Evolutionary conservation across 2,329 filamentous ascomycete genomes (phyloP).

Genomic region (Microdochium trichocladiopsis): DNA sequence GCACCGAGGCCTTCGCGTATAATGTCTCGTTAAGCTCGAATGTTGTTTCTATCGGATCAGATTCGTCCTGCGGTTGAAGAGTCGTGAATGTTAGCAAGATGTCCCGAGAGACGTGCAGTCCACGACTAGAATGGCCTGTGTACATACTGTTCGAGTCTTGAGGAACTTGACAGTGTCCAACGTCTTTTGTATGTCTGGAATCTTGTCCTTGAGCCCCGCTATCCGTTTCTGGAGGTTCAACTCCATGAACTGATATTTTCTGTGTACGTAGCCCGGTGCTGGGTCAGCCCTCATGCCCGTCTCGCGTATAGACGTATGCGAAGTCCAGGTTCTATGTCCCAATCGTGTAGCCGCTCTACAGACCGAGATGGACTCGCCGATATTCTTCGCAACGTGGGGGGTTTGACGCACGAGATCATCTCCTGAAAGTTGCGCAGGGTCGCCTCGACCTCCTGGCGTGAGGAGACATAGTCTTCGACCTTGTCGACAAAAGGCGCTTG

Average conservation of each 20-base stretch:
- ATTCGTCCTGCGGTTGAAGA: conserved; percentile 42
- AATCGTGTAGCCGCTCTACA: not conserved
- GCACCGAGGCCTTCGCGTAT: conserved; percentile 79
- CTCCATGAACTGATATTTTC: conserved; percentile 99
- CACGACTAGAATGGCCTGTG: not conserved
- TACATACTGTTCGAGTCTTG: conserved; percentile 61
- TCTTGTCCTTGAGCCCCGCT: conserved; percentile 81
- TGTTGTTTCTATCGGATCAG: conserved; percentile 76
- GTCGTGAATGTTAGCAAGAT: not conserved
- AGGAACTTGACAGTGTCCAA: conserved; percentile 86
- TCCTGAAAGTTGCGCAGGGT: conserved; percentile 82
- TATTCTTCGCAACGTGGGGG: no score
- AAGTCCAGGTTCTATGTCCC: no score
- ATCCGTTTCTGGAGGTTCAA: conserved; percentile 81
- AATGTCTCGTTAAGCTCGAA: conserved; percentile 97
- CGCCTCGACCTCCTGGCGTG: conserved; percentile 70
- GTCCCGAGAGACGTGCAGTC: not conserved
- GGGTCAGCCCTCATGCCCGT: conserved; percentile 1
- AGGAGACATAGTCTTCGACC: conserved; percentile 80
- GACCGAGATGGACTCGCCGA: no score
- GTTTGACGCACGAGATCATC: conserved; percentile 87
- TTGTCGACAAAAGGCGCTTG: conserved; percentile 80
- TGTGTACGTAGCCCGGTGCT: conserved; percentile 27
- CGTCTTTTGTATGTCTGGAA: conserved; percentile 95
- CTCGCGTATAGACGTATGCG: not conserved